phyloP scores from a whole-genome alignment of 306 rosid species.

The Mimosa bimucronata region DNA sequence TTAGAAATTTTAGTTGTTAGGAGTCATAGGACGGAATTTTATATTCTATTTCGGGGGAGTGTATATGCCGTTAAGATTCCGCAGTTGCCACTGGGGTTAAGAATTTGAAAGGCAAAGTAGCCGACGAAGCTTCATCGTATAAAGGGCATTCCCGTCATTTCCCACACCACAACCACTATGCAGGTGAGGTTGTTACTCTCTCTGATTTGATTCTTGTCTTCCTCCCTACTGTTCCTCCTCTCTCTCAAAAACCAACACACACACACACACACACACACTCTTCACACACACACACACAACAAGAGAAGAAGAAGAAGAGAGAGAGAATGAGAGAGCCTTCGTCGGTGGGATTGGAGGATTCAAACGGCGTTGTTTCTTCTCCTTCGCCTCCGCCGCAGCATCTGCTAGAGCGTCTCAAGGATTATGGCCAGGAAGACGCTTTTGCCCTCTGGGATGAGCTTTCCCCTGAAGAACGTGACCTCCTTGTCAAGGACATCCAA shows the following conservation, averaged over 20 bases:
- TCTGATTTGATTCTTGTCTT: conserved; percentile 56
- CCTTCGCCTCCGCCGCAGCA: conserved; percentile 68
- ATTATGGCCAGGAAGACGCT: conserved; percentile 94
- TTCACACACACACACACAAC: background rate
- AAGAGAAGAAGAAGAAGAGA: background rate
- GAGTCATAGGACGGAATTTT: no score
- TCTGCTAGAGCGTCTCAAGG: conserved; percentile 88
- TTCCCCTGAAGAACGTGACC: conserved; percentile 73
- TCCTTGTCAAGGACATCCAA: conserved; percentile 84
- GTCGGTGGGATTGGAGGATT: conserved; percentile 52
- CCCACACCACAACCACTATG: background rate
- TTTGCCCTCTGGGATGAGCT: conserved; percentile 95
- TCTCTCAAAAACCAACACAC: conserved; percentile 31
- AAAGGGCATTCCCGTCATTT: conserved; percentile 41
- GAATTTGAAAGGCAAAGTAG: background rate
- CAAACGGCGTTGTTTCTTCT: conserved; percentile 44
- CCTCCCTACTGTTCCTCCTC: conserved; percentile 48
- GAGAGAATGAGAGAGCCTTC: conserved; percentile 53
- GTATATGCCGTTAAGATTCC: background rate
- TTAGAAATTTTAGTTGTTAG: no score
- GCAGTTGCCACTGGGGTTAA: background rate
- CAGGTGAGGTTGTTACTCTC: conserved; percentile 44
- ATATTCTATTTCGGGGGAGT: no score
- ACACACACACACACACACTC: background rate
- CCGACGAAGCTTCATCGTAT: background rate